phyloP scores from a whole-genome alignment of 1,284 basidiomycete species.

The Earliella scabrosa region DNA sequence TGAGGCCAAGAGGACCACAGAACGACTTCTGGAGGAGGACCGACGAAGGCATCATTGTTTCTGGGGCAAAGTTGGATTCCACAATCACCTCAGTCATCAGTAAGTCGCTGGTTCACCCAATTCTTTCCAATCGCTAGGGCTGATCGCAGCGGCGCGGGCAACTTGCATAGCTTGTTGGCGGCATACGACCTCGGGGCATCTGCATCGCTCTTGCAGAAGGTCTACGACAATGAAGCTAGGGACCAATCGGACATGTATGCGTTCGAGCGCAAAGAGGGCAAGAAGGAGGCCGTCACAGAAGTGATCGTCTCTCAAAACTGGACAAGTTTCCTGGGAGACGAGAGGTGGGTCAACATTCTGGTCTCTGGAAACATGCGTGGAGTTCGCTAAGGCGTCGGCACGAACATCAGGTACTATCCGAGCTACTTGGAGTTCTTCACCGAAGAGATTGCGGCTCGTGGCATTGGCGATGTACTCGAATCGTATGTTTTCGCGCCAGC shows the following conservation, averaged over 20 bases:
- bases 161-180: conserved; percentile 51
- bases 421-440: neutral
- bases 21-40: conserved; percentile 59
- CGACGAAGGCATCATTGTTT: conserved; percentile 62
- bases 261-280: conserved; percentile 38
- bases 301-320: conserved; percentile 54
- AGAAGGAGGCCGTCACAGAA: conserved; percentile 39
- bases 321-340: conserved; percentile 56
- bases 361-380: neutral
- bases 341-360: conserved; percentile 43
- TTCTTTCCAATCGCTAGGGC: neutral
- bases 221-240: conserved; percentile 49
- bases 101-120: conserved; percentile 29
- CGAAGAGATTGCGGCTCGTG: conserved; percentile 45
- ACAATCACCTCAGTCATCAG: conserved; percentile 72
- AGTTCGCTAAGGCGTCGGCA: too few relatives aligned
- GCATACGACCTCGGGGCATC: conserved; percentile 70
- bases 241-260: conserved; percentile 50
- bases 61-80: conserved; percentile 51
- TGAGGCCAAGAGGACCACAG: conserved; percentile 47
- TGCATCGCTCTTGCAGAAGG: conserved; percentile 52
- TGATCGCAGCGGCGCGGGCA: too few relatives aligned
- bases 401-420: conserved; percentile 48
- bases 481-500: conserved; percentile 57
- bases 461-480: conserved; percentile 49